Evolutionary conservation across 441 rosid species (phyloP).

Genomic region (Corymbia citriodora): DNA sequence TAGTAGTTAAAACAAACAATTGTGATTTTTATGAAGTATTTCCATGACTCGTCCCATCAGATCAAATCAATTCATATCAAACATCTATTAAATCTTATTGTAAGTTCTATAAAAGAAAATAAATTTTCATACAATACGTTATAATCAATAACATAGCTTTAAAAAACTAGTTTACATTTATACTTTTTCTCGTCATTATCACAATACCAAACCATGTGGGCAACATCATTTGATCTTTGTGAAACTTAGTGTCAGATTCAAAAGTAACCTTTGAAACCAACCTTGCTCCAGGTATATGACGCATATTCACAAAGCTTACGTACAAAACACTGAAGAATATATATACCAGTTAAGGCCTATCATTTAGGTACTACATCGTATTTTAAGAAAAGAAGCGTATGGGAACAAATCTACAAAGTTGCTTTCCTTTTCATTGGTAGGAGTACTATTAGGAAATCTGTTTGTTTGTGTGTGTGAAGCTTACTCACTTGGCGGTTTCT

Average conservation of each 20-base stretch:
- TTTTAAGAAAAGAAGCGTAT: neutral
- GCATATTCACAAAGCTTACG: neutral
- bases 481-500: neutral
- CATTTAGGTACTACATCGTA: rapidly evolving
- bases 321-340: neutral
- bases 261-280: too few species aligned
- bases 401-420: neutral
- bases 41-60: rapidly evolving
- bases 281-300: rapidly evolving
- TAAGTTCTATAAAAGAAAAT: too few species aligned
- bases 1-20: too few species aligned
- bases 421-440: neutral
- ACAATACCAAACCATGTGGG: too few species aligned
- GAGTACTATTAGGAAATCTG: neutral
- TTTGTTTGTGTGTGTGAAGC: neutral
- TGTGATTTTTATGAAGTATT: rapidly evolving
- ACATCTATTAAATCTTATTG: too few species aligned
- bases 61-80: too few species aligned
- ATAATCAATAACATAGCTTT: rapidly evolving
- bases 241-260: rapidly evolving
- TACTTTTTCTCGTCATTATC: rapidly evolving
- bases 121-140: too few species aligned
- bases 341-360: neutral
- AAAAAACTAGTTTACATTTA: rapidly evolving
- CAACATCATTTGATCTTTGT: too few species aligned